Conservation (phyloP, 192 early-diverging fungal species). For the Entophlyctis helioformis region DNA sequence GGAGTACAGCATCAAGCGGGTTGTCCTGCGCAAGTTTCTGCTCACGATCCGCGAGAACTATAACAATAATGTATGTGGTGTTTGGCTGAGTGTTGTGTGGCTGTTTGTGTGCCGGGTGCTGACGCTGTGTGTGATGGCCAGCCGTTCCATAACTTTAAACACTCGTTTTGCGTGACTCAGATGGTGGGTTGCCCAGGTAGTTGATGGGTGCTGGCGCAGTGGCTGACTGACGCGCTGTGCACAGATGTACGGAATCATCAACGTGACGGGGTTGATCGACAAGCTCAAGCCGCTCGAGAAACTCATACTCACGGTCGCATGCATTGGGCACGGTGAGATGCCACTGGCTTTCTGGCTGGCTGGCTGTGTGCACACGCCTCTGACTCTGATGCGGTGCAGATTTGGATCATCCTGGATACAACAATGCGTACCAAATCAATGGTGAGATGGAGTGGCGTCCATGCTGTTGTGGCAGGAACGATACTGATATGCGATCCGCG, state of each 20-base stretch:
- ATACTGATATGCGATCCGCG: neutral
- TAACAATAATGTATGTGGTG: conserved; percentile 9
- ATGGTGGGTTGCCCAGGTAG: too few relatives aligned
- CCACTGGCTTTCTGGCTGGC: too few relatives aligned
- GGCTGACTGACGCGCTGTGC: neutral
- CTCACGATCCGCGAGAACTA: conserved; percentile 14
- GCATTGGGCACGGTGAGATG: conserved; percentile 22
- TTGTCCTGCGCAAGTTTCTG: conserved; percentile 15
- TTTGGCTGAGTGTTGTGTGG: neutral
- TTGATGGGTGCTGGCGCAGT: neutral
- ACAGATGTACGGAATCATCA: conserved; percentile 30
- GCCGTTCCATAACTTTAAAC: conserved; percentile 37
- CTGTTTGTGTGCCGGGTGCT: too few relatives aligned
- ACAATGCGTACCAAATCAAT: conserved; percentile 42
- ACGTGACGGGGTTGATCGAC: conserved; percentile 17
- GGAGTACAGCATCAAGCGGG: conserved; percentile 16
- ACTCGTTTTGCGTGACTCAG: conserved; percentile 36
- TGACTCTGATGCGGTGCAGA: too few relatives aligned
- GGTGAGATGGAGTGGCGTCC: neutral
- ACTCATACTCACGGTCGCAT: conserved; percentile 15
- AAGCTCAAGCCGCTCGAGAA: conserved; percentile 24
- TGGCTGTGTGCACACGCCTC: too few relatives aligned
- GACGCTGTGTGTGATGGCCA: too few relatives aligned
- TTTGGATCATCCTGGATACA: conserved; percentile 31
- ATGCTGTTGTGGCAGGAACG: neutral